These are phyloP conservation scores for Metarhizium humberi DNA, from an alignment of 2,329 filamentous ascomycete genomes.

Conservation along the genomic window DNA sequence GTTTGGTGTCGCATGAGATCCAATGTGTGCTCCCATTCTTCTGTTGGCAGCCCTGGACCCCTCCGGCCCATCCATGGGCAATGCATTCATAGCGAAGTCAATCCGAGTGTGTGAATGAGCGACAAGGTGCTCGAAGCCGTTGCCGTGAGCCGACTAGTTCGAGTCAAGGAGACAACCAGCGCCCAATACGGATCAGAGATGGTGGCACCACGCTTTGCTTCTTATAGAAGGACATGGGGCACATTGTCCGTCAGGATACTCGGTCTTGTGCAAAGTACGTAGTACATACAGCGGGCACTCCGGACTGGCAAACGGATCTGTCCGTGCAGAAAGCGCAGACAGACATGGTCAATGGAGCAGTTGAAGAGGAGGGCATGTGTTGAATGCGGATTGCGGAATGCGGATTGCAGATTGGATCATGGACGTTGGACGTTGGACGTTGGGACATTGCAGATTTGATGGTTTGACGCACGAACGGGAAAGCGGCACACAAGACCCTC, in stretches of 20 bases:
- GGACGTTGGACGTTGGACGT: background rate
- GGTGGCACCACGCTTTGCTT: background rate
- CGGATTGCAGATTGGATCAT: too few relatives aligned
- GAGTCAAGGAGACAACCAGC: background rate
- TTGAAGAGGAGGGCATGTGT: too few relatives aligned
- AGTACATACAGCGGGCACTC: too few relatives aligned
- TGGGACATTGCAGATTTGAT: background rate
- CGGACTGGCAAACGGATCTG: too few relatives aligned
- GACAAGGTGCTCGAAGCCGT: background rate
- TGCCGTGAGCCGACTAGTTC: constrained; percentile 3
- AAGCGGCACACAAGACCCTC: constrained; percentile 4
- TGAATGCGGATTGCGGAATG: too few relatives aligned
- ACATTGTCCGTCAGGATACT: background rate
- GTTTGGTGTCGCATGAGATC: background rate
- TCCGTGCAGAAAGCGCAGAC: too few relatives aligned
- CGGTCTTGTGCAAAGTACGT: too few relatives aligned
- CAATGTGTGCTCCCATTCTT: background rate
- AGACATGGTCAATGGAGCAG: too few relatives aligned
- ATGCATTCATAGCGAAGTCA: background rate
- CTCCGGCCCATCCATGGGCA: background rate
- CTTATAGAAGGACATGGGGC: background rate
- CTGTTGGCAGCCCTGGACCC: background rate
- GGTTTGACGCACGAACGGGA: background rate
- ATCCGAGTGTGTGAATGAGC: background rate
- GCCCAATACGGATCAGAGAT: background rate